Evolutionary conservation across 2,329 filamentous ascomycete species (phyloP), one percentile per base, ranked within the genome.

Genomic region (Tricladium varicosporioides): DNA sequence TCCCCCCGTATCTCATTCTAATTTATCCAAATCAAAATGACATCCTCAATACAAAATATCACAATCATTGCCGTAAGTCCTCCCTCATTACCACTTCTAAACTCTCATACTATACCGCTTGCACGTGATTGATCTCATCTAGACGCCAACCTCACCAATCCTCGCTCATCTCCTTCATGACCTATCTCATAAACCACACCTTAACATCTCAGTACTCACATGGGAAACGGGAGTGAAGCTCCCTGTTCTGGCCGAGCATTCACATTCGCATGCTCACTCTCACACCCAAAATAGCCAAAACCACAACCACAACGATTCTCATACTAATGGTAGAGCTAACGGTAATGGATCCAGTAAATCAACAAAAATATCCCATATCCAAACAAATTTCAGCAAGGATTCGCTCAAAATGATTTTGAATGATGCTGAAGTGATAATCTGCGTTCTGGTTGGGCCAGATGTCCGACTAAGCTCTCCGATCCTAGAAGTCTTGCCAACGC

Each of bases 141-240:
- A 63, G 58, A 63, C 61, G 14, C 56, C 61, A 36, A 61, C 61
- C 15, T 54, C 54, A 10, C 22, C 61, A 4, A 48, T 63, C 31
- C 49, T 63, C 31, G 31, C 59, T 5, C 47, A 46, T 33, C 49
- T 63, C 13, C 31, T 63, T 2, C 58, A 63, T 33, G 44, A 42
- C 8, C 45, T 63, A 2, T 51, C 51, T 1, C 61, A 63, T 33
- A 27, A 52, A 9, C 5, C 49, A 1, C 10, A 31, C 9, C 31
- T 57, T 1, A n/a, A 57, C 19, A 18, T 56, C 18, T 53, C 53
- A 3, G 40, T 63, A n/a, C 18, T 63, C 2, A 63, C 61, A 11
- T 32, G 58, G 3, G 45, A 60, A 48, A 63, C 61, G 0, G 54
- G 19, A 22, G 31, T 58, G 7, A 27, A 27, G 7, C 22, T 27